phyloP scores from a whole-genome alignment of 1,139 yeast species.

The Yamadazyma triangularis region DNA sequence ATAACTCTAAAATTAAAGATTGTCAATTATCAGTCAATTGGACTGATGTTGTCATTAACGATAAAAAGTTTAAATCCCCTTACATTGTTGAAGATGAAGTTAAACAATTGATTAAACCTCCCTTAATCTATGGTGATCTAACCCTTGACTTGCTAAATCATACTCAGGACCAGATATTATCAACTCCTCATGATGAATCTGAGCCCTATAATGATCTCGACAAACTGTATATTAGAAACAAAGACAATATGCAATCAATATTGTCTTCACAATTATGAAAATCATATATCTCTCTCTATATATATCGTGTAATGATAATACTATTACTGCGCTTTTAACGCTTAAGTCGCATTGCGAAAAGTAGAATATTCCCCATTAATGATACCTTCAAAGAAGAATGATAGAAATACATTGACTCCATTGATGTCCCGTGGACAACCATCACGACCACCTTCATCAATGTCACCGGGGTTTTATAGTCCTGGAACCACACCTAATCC shows the following conservation, averaged over 20 bases:
- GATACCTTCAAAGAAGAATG: background rate
- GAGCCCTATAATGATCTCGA: too few relatives aligned
- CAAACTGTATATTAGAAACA: too few relatives aligned
- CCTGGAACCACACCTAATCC: constrained; percentile 20
- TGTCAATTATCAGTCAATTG: constrained; percentile 29
- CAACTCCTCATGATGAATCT: too few relatives aligned
- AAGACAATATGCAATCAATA: too few relatives aligned
- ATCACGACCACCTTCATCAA: constrained; percentile 25
- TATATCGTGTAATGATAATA: too few relatives aligned
- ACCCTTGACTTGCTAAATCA: too few relatives aligned
- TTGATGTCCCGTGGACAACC: constrained; percentile 36
- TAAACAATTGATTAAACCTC: constrained; percentile 10
- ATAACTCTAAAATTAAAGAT: constrained; percentile 28
- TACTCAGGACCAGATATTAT: too few relatives aligned
- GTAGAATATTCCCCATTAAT: too few relatives aligned
- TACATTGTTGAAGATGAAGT: background rate
- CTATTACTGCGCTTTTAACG: too few relatives aligned
- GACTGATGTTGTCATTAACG: constrained; percentile 19
- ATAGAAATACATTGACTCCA: constrained; percentile 12
- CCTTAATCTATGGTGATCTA: constrained; percentile 17
- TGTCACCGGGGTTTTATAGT: constrained; percentile 11
- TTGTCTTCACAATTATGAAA: too few relatives aligned
- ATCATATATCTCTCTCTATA: too few relatives aligned
- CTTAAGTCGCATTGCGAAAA: too few relatives aligned
- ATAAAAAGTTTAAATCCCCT: constrained; percentile 1